Evolutionary conservation across 2,329 filamentous ascomycete genomes (phyloP).

Genomic region (Rhynchosporium secalis): DNA sequence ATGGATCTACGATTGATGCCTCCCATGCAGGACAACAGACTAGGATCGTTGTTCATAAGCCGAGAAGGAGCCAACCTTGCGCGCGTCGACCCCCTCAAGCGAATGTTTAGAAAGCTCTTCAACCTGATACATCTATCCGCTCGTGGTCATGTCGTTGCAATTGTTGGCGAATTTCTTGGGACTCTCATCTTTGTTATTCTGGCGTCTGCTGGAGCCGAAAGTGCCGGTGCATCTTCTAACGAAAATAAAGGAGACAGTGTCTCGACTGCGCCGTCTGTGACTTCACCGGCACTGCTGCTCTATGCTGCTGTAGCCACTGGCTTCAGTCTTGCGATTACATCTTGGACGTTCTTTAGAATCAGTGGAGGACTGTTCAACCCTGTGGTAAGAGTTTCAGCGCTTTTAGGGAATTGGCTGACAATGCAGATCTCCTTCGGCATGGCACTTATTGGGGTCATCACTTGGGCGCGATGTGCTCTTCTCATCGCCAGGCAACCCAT

Average conservation of each 20-base stretch:
- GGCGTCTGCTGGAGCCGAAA: conserved; percentile 37
- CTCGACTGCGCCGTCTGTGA: conserved; percentile 20
- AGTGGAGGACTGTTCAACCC: conserved; percentile 54
- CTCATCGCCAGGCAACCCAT: conserved; percentile 40
- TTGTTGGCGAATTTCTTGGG: conserved; percentile 52
- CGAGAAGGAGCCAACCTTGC: conserved; percentile 24
- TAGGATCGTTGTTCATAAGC: conserved; percentile 16
- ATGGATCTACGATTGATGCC: conserved; percentile 2
- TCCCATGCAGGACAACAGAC: conserved; percentile 4
- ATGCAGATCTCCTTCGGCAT: conserved; percentile 43
- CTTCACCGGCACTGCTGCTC: conserved; percentile 28
- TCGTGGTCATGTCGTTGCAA: conserved; percentile 49
- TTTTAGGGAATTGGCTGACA: neutral
- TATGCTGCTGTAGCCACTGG: conserved; percentile 37
- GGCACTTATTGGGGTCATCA: conserved; percentile 42
- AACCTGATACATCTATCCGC: conserved; percentile 22
- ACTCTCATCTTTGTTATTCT: conserved; percentile 45
- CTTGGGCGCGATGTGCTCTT: conserved; percentile 37
- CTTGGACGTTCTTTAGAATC: conserved; percentile 52
- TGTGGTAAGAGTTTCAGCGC: conserved; percentile 39
- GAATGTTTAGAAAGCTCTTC: conserved; percentile 26
- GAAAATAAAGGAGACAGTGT: conserved; percentile 36
- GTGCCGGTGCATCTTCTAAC: conserved; percentile 36
- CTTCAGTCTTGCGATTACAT: conserved; percentile 43
- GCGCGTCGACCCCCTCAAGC: conserved; percentile 28